Evolutionary conservation across 495 filamentous ascomycete species (phyloP).

Genomic region (Penicillium silybi): DNA sequence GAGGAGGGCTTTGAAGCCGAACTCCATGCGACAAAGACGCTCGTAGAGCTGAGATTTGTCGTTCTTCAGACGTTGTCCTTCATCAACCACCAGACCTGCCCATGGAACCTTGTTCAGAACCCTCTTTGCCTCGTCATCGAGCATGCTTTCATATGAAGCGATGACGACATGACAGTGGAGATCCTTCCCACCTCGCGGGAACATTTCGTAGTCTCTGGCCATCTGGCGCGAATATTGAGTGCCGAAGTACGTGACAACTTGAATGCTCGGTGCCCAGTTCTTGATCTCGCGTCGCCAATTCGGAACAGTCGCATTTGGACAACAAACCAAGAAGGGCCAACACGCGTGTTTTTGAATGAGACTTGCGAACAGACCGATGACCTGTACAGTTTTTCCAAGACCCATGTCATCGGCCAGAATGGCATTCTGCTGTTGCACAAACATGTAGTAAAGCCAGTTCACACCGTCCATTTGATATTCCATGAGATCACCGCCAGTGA

Average conservation of each 20-base stretch:
- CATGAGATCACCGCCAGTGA: slow-evolving; percentile 83
- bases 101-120: slow-evolving; percentile 69
- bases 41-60: slow-evolving; percentile 79
- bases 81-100: slow-evolving; percentile 89
- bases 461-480: slow-evolving; percentile 88
- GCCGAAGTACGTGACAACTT: slow-evolving; percentile 90
- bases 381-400: slow-evolving; percentile 94
- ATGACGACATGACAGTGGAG: slow-evolving; percentile 88
- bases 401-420: slow-evolving; percentile 99
- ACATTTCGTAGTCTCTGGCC: slow-evolving; percentile 77
- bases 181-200: slow-evolving; percentile 53
- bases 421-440: slow-evolving; percentile 73
- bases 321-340: slow-evolving; percentile 91
- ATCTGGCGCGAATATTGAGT: slow-evolving; percentile 63
- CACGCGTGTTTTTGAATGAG: slow-evolving; percentile 75
- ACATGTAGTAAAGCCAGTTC: slow-evolving; percentile 97
- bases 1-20: slow-evolving; percentile 76
- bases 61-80: slow-evolving; percentile 95
- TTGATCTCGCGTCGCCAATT: slow-evolving; percentile 98
- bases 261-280: slow-evolving; percentile 79
- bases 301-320: slow-evolving; percentile 88
- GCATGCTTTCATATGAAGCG: slow-evolving; percentile 87
- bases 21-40: slow-evolving; percentile 64
- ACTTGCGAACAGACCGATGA: slow-evolving; percentile 76
- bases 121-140: slow-evolving; percentile 57